Evolutionary conservation across 495 filamentous ascomycete species (phyloP).

Genomic region (Aspergillus haitiensis): DNA sequence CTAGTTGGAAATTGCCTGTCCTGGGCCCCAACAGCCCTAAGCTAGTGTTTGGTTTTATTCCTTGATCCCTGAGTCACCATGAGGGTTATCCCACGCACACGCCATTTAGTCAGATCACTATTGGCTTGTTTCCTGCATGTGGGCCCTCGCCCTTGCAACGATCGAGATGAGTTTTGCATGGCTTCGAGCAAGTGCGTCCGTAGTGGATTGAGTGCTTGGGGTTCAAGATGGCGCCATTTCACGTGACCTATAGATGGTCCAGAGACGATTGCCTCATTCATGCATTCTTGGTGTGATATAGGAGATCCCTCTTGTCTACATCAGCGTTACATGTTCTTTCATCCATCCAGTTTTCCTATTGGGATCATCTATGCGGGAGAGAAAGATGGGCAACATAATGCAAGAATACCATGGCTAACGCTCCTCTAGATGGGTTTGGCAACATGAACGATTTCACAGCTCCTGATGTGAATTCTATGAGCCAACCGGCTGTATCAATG

Average conservation of each 20-base stretch:
- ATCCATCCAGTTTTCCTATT: background rate
- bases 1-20: background rate
- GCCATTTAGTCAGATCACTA: constrained; percentile 21
- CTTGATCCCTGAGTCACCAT: constrained; percentile 18
- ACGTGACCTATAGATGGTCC: constrained; percentile 34
- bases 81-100: constrained; percentile 17
- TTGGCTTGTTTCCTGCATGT: constrained; percentile 28
- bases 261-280: background rate
- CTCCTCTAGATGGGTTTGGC: constrained; percentile 35
- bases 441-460: constrained; percentile 39
- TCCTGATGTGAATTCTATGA: constrained; percentile 31
- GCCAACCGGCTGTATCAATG: constrained; percentile 28
- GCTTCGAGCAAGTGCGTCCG: constrained; percentile 26
- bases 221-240: constrained; percentile 43
- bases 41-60: constrained; percentile 5
- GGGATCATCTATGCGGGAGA: background rate
- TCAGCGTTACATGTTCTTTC: background rate
- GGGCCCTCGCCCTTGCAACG: constrained; percentile 19
- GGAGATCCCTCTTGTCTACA: background rate
- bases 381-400: background rate
- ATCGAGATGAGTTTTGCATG: constrained; percentile 21
- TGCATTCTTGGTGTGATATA: background rate
- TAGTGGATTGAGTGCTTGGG: constrained; percentile 28
- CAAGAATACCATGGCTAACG: constrained; percentile 17
- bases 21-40: background rate